A percentile compares a stretch with the other conserved stretches of the same genome.
Conservation (phyloP, 768 basidiomycete genomes). For the Hortiboletus campestris region DNA sequence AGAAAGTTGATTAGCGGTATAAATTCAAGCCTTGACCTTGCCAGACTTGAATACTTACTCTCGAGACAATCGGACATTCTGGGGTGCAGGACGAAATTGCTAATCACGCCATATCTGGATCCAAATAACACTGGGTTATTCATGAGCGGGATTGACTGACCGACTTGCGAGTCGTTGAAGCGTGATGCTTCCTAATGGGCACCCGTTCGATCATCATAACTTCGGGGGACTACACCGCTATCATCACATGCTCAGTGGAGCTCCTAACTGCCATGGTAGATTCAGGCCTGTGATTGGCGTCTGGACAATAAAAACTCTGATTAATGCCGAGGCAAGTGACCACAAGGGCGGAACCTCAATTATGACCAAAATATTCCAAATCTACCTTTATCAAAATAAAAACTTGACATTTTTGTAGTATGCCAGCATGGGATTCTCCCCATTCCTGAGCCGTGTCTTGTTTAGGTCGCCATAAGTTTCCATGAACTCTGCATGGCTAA, state of each 20-base stretch:
- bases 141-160: neutral
- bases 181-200: neutral
- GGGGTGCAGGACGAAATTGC: too few species aligned
- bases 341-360: neutral
- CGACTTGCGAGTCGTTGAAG: neutral
- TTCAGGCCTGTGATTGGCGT: neutral
- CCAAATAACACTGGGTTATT: neutral
- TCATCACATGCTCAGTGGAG: neutral
- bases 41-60: too few species aligned
- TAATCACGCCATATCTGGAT: neutral
- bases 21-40: too few species aligned
- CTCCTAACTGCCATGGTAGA: neutral
- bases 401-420: slow-evolving; percentile 95
- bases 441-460: slow-evolving; percentile 69
- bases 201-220: neutral
- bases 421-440: slow-evolving; percentile 85
- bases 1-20: too few species aligned
- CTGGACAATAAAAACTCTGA: neutral
- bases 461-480: slow-evolving; percentile 76
- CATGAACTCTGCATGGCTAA: slow-evolving; percentile 87
- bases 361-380: neutral
- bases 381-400: slow-evolving; percentile 56
- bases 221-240: neutral
- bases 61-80: neutral
- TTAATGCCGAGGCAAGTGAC: neutral